Evolutionary conservation across 306 rosid genomes (phyloP), one percentile per base, ranked within the genome.

Genomic region (Rosa chinensis): DNA sequence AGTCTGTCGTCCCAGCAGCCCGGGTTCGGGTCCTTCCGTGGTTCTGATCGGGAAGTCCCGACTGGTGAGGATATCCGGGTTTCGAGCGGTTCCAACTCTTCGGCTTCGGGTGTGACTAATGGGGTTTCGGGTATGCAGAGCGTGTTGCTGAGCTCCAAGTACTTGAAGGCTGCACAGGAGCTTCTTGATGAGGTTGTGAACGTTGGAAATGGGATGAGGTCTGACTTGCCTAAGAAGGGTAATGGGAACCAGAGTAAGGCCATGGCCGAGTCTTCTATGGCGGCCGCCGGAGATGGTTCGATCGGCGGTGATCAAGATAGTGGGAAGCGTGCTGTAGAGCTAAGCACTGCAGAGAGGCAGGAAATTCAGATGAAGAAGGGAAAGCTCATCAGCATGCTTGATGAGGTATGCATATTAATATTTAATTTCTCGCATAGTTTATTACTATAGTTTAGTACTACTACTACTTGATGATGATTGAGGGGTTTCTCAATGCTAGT

Each of bases 351-450:
- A 0, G 99, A 95, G 82, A 88, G 99, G 84, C 99, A 95, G 82
- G 99, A 95, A 75, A 85, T 93, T 62, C 99, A 95, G 89, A 93
- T 91, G 96, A 95, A 93, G 90, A 95, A 93, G 62, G 97, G 94
- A 20, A 95, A 93, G 88, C 89, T 95, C 14, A 91, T 95, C 44
- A 82, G 17, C 91, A 95, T 95, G 99, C 98, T 91, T 43, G 97
- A 95, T 66, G 98, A 95, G 98, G 99, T 95, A 86, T 53, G 25
- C 72, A 25, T 23, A 25, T 23, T 8, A 9, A 4, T 43, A 35
- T 2, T 32, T 63, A 32, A 13, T 28, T 61, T 28, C 8, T 12
- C 25, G 6, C 6, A 1, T 25, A 11, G 12, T 61, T 32, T 32
- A 32, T 32, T 32, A 32, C 3, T 32, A 32, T 32, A 32, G 35